Evolutionary conservation across 164 flowering plant species (phyloP).

Genomic region (Vitis riparia): DNA sequence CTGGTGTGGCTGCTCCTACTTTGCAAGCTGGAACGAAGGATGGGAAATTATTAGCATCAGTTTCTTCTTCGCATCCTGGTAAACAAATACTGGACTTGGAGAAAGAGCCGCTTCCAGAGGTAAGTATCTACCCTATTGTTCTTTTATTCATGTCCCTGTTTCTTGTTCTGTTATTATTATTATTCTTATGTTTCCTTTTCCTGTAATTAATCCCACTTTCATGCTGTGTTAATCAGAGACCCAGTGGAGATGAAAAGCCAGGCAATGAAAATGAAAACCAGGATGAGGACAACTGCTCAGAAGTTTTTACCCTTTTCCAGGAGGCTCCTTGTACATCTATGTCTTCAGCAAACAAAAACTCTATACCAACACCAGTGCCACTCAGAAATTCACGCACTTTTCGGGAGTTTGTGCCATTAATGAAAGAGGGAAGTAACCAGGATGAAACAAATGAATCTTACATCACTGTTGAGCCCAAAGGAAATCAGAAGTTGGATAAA

Average conservation of each 20-base stretch:
- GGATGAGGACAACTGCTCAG: conserved; percentile 40
- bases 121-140: conserved; percentile 13
- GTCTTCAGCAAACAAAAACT: conserved; percentile 39
- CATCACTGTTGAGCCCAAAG: conserved; percentile 25
- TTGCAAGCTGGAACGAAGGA: conserved; percentile 44
- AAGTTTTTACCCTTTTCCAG: conserved; percentile 40
- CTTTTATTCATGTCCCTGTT: neutral
- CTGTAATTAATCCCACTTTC: neutral
- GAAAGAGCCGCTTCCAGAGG: conserved; percentile 62
- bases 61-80: conserved; percentile 34
- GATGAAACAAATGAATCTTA: conserved; percentile 31
- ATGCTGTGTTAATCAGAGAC: conserved; percentile 30
- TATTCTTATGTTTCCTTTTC: neutral
- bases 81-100: conserved; percentile 49
- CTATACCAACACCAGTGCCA: conserved; percentile 19
- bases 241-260: conserved; percentile 38
- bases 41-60: conserved; percentile 35
- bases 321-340: conserved; percentile 48
- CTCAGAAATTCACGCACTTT: conserved; percentile 30
- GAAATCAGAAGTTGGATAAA: conserved; percentile 24
- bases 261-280: conserved; percentile 29
- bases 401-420: conserved; percentile 48
- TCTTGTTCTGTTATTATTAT: neutral
- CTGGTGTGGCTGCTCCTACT: conserved; percentile 26
- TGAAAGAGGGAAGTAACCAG: conserved; percentile 29